Evolutionary conservation across 2,329 filamentous ascomycete genomes (phyloP).

Genomic region (Pyricularia pennisetigena): DNA sequence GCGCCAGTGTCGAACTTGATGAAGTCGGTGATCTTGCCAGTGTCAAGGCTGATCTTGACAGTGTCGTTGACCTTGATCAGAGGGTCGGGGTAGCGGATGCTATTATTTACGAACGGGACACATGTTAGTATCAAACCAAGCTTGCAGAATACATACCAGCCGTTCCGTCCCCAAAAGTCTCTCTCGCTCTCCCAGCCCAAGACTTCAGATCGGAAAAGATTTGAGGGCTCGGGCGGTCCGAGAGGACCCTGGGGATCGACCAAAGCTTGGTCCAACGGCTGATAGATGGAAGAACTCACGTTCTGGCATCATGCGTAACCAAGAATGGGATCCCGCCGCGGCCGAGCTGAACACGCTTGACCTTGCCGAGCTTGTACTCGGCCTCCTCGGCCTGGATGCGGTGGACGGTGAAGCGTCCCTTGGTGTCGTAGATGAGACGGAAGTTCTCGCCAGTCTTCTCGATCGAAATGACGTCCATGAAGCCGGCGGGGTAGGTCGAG

Average conservation of each 20-base stretch:
- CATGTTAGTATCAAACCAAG: conserved; percentile 29
- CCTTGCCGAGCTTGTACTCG: conserved; percentile 99
- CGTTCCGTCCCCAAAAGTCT: conserved; percentile 7
- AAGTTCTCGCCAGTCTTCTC: conserved; percentile 99
- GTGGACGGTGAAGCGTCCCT: conserved; percentile 99
- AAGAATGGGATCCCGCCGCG: conserved; percentile 99
- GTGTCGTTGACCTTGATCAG: conserved; percentile 99
- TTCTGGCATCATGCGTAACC: conserved; percentile 99
- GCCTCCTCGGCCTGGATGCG: conserved; percentile 98
- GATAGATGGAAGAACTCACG: conserved; percentile 99
- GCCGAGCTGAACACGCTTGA: conserved; percentile 99
- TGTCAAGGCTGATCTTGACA: conserved; percentile 95
- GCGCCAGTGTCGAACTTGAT: conserved; percentile 98
- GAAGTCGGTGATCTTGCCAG: conserved; percentile 96
- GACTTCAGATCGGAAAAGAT: conserved; percentile 6
- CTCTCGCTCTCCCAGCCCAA: conserved; percentile 3
- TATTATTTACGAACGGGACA: conserved; percentile 27
- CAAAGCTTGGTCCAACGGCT: conserved; percentile 99
- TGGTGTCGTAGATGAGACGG: conserved; percentile 99
- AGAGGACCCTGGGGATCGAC: conserved; percentile 32
- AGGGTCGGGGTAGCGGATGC: conserved; percentile 98
- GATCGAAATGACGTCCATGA: conserved; percentile 99
- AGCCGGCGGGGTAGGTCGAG: conserved; percentile 91
- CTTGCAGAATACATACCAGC: conserved; percentile 6
- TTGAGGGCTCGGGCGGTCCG: conserved; percentile 4